Evolutionary conservation across 805 yeast genomes (phyloP).

Genomic region (Novakomyces olei): DNA sequence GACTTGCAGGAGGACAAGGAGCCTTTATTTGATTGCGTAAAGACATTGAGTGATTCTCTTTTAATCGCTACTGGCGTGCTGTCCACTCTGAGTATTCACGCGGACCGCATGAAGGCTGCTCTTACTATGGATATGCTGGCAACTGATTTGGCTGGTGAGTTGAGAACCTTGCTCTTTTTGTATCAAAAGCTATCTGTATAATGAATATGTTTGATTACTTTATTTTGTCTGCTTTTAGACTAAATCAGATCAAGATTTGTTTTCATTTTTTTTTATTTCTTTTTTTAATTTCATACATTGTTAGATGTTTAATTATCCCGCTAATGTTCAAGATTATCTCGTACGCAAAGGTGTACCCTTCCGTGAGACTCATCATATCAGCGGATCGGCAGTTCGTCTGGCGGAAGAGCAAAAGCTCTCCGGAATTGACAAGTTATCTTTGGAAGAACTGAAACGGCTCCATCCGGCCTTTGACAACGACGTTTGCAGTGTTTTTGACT

Average conservation of each 20-base stretch:
- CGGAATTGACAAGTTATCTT: constrained; percentile 67
- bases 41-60: constrained; percentile 82
- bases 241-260: too few relatives aligned
- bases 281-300: too few relatives aligned
- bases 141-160: constrained; percentile 90
- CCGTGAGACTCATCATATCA: constrained; percentile 96
- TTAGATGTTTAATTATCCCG: too few relatives aligned
- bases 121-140: constrained; percentile 98
- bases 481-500: constrained; percentile 67
- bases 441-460: constrained; percentile 57
- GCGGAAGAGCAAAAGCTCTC: constrained; percentile 60
- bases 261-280: too few relatives aligned
- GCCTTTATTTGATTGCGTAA: constrained; percentile 79
- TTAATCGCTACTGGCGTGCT: constrained; percentile 90
- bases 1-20: constrained; percentile 99
- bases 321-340: too few relatives aligned
- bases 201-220: too few relatives aligned
- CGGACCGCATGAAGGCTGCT: constrained; percentile 61
- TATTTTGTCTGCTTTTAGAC: too few relatives aligned
- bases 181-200: too few relatives aligned
- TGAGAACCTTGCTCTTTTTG: too few relatives aligned
- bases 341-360: constrained; percentile 97
- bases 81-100: constrained; percentile 57
- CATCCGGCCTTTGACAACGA: constrained; percentile 65
- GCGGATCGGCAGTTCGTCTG: constrained; percentile 85